phyloP scores from a whole-genome alignment of 306 rosid genomes.

The Pachyrhizus erosus region DNA sequence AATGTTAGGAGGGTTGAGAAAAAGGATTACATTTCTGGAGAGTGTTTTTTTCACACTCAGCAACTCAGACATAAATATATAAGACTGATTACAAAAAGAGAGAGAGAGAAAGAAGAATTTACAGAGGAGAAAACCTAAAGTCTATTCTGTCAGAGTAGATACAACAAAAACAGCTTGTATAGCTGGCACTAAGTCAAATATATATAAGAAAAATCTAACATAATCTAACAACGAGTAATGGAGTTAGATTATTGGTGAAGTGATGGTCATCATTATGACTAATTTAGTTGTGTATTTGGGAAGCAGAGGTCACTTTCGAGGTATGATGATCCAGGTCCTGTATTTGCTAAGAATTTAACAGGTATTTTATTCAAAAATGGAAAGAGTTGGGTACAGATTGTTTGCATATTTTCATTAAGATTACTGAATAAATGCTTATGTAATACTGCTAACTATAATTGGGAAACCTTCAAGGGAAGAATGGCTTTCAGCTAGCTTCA shows the following conservation, averaged over 20 bases:
- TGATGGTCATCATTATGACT: neutral
- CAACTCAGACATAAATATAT: too few species aligned
- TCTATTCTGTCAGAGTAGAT: too few species aligned
- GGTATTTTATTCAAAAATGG: neutral
- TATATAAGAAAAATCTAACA: too few species aligned
- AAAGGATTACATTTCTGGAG: too few species aligned
- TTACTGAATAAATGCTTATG: neutral
- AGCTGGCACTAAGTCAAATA: too few species aligned
- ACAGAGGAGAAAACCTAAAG: too few species aligned
- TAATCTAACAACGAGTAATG: too few species aligned
- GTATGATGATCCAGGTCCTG: neutral
- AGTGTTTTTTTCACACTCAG: too few species aligned
- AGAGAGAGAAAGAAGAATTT: too few species aligned
- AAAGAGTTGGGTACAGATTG: neutral
- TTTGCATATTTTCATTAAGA: neutral
- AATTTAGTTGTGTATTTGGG: neutral
- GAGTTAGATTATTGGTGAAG: constrained; percentile 1
- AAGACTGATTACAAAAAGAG: too few species aligned
- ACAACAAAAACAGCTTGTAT: too few species aligned
- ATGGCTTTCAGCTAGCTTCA: constrained; percentile 4
- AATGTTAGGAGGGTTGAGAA: neutral
- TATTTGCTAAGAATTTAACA: constrained; percentile 3
- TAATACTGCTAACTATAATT: neutral
- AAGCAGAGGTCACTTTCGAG: neutral
- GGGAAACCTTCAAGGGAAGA: neutral